phyloP scores from a whole-genome alignment of 306 rosid genomes.

The Luffa aegyptiaca region DNA sequence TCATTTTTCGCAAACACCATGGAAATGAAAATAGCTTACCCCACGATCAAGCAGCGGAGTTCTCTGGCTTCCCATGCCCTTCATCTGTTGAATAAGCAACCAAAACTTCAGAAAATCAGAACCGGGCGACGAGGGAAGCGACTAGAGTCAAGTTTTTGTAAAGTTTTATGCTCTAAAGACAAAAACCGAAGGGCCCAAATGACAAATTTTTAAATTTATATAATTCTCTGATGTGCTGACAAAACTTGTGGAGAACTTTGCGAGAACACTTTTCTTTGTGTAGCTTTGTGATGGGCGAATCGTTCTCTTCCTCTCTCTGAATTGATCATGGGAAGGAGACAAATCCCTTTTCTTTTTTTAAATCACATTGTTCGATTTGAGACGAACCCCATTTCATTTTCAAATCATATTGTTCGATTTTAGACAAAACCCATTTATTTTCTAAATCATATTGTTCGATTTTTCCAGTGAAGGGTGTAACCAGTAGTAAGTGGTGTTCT shows the following conservation, averaged over 20 bases:
- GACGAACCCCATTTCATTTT: too few relatives aligned
- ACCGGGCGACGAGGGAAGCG: not conserved
- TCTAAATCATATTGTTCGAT: not conserved
- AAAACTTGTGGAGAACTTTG: not conserved
- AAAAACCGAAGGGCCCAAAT: not conserved
- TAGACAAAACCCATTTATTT: not conserved
- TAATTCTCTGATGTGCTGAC: not conserved
- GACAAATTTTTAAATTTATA: not conserved
- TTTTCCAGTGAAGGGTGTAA: not conserved
- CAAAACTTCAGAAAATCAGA: not conserved
- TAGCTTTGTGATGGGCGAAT: not conserved
- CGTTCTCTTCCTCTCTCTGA: not conserved
- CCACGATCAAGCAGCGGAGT: slow-evolving; percentile 17
- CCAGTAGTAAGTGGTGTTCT: not conserved
- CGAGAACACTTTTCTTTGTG: not conserved
- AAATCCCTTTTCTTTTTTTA: not conserved
- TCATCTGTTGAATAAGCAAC: not conserved
- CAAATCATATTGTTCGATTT: not conserved
- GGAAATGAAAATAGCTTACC: slow-evolving; percentile 5
- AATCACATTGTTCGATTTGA: not conserved
- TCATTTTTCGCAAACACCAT: not conserved
- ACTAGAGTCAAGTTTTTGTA: not conserved
- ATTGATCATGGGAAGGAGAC: not conserved
- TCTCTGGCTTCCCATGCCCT: slow-evolving; percentile 17
- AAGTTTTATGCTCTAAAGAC: not conserved